Conservation (phyloP, 371 early-diverging fungal genomes). For the Mucor racemosus region DNA sequence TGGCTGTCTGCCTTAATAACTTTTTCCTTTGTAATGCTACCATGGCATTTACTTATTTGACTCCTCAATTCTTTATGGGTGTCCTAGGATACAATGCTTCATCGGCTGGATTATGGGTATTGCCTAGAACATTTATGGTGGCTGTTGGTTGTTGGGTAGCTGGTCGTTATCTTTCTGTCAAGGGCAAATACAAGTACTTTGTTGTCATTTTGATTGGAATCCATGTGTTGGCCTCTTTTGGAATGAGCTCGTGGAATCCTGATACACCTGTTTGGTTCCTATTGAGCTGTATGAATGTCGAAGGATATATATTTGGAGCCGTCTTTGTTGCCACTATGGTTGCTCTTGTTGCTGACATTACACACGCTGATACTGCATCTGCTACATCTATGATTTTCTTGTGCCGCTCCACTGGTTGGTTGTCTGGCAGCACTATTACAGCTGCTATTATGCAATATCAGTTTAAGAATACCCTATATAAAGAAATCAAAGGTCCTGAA, state of each 20-base stretch:
- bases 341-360: constrained; percentile 50
- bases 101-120: constrained; percentile 43
- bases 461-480: constrained; percentile 33
- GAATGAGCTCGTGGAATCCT: constrained; percentile 17
- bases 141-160: constrained; percentile 42
- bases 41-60: constrained; percentile 33
- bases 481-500: constrained; percentile 39
- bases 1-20: constrained; percentile 36
- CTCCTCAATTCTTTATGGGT: constrained; percentile 53
- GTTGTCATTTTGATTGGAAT: constrained; percentile 20
- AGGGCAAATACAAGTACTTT: constrained; percentile 37
- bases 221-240: constrained; percentile 16
- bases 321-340: constrained; percentile 53
- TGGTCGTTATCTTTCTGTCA: constrained; percentile 33
- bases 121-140: constrained; percentile 39
- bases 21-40: constrained; percentile 43
- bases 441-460: constrained; percentile 52
- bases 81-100: constrained; percentile 45
- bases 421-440: constrained; percentile 42
- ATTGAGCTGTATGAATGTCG: constrained; percentile 36
- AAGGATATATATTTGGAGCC: constrained; percentile 50
- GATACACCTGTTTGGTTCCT: constrained; percentile 17
- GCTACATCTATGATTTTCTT: constrained; percentile 56
- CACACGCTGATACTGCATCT: constrained; percentile 42
- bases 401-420: constrained; percentile 52